These are phyloP conservation scores for Aspergillus brasiliensis DNA, from an alignment of 2,329 filamentous ascomycete genomes.

Conservation along the genomic window DNA sequence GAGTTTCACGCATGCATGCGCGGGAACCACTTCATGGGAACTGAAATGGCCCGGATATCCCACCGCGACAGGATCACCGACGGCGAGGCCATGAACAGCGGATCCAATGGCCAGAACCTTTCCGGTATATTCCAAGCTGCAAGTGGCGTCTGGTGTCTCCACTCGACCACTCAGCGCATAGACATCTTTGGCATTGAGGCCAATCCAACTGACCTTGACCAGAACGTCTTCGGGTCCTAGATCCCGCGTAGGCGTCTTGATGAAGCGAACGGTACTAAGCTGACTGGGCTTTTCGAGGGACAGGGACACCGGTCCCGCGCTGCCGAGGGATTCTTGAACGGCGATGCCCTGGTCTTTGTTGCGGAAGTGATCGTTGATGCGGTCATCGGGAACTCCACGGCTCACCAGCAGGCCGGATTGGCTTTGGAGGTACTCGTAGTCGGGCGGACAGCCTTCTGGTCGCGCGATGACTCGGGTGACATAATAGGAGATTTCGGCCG, in stretches of 20 bases:
- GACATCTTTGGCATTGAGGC: constrained; percentile 3
- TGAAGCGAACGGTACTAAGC: not conserved
- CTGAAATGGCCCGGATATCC: not conserved
- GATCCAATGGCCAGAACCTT: not conserved
- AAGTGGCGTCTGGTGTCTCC: constrained; percentile 4
- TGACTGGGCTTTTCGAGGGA: not conserved
- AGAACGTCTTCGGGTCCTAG: not conserved
- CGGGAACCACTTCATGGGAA: not conserved
- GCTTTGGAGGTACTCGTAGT: constrained; percentile 1
- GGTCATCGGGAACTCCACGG: not conserved
- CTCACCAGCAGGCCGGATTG: not conserved
- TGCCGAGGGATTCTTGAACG: not conserved
- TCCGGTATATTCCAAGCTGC: not conserved
- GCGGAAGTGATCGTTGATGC: not conserved
- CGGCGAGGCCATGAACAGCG: not conserved
- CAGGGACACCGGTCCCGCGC: not conserved
- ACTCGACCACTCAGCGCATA: constrained; percentile 1
- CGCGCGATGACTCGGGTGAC: not conserved
- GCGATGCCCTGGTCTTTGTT: not conserved
- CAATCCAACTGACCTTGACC: constrained; percentile 1
- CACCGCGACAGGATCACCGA: not conserved
- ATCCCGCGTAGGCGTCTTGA: not conserved
- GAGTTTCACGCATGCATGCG: not conserved
- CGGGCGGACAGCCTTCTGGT: not conserved
- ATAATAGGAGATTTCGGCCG: not conserved